These are phyloP conservation scores for Chaetomium sp. DNA, from an alignment of 2,329 filamentous ascomycete genomes.

Conservation along the genomic window DNA sequence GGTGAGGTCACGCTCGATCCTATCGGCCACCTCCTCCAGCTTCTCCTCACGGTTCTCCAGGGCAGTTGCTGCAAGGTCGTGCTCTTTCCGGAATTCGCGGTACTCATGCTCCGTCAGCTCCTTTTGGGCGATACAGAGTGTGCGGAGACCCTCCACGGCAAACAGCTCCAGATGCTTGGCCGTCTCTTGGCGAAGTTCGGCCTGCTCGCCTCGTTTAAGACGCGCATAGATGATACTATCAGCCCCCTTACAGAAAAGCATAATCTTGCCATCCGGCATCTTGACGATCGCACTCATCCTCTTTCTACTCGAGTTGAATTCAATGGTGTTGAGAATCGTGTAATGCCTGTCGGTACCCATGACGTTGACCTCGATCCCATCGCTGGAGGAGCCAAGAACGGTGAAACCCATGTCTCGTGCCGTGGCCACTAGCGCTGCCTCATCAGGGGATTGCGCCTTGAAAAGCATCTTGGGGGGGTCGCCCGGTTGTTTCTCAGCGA, in stretches of 20 bases:
- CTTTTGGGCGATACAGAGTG: slow-evolving; percentile 84
- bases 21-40: slow-evolving; percentile 79
- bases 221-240: slow-evolving; percentile 96
- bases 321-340: slow-evolving; percentile 84
- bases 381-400: slow-evolving; percentile 70
- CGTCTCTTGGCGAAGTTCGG: slow-evolving; percentile 72
- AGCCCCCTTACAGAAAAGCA: slow-evolving; percentile 94
- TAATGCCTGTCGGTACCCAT: slow-evolving; percentile 82
- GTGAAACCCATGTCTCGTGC: slow-evolving; percentile 94
- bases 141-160: slow-evolving; percentile 88
- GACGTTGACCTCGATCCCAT: slow-evolving; percentile 79
- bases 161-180: slow-evolving; percentile 97
- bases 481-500: slow-evolving; percentile 83
- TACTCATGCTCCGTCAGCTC: slow-evolving; percentile 80
- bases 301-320: slow-evolving; percentile 96
- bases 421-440: slow-evolving; percentile 88
- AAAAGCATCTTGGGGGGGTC: slow-evolving; percentile 87
- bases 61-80: slow-evolving; percentile 79
- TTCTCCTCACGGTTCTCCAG: slow-evolving; percentile 87
- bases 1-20: slow-evolving; percentile 83
- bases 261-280: slow-evolving; percentile 85
- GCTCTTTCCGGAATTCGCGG: slow-evolving; percentile 72
- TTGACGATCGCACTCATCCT: slow-evolving; percentile 95
- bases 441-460: slow-evolving; percentile 95
- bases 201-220: slow-evolving; percentile 76